phyloP scores from a whole-genome alignment of 495 filamentous ascomycete genomes.

The Penicillium bovifimosum region DNA sequence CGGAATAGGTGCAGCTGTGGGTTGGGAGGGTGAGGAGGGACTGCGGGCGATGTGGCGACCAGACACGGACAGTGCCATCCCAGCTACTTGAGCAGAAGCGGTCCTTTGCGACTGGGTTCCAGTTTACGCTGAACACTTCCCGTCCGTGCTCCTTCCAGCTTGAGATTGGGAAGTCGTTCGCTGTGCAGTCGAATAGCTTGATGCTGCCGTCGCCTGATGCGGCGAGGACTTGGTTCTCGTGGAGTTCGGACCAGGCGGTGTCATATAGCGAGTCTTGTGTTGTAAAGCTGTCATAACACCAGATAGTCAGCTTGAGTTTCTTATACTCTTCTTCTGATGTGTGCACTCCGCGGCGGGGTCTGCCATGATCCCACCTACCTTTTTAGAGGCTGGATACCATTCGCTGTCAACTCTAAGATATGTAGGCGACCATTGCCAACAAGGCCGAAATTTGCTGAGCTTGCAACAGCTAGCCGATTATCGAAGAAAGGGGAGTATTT shows the following conservation, averaged over 20 bases:
- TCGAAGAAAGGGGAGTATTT: slow-evolving; percentile 99
- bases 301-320: neutral
- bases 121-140: slow-evolving; percentile 84
- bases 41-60: slow-evolving; percentile 65
- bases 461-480: slow-evolving; percentile 79
- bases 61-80: slow-evolving; percentile 93
- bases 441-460: slow-evolving; percentile 88
- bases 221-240: slow-evolving; percentile 84
- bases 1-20: slow-evolving; percentile 85
- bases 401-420: slow-evolving; percentile 69
- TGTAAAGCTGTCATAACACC: slow-evolving; percentile 50
- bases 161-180: slow-evolving; percentile 74
- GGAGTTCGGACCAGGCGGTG: slow-evolving; percentile 84
- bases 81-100: slow-evolving; percentile 83
- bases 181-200: slow-evolving; percentile 82
- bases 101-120: slow-evolving; percentile 89
- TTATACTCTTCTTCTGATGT: neutral
- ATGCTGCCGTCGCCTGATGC: slow-evolving; percentile 88
- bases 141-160: slow-evolving; percentile 88
- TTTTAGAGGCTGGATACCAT: slow-evolving; percentile 79
- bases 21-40: slow-evolving; percentile 81
- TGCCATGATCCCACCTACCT: slow-evolving; percentile 35
- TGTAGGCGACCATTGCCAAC: slow-evolving; percentile 92
- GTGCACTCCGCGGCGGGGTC: slow-evolving; percentile 1
- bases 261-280: slow-evolving; percentile 97